These are phyloP conservation scores for Raffaelea arxii DNA, from an alignment of 2,329 filamentous ascomycete genomes.

Conservation along the genomic window DNA sequence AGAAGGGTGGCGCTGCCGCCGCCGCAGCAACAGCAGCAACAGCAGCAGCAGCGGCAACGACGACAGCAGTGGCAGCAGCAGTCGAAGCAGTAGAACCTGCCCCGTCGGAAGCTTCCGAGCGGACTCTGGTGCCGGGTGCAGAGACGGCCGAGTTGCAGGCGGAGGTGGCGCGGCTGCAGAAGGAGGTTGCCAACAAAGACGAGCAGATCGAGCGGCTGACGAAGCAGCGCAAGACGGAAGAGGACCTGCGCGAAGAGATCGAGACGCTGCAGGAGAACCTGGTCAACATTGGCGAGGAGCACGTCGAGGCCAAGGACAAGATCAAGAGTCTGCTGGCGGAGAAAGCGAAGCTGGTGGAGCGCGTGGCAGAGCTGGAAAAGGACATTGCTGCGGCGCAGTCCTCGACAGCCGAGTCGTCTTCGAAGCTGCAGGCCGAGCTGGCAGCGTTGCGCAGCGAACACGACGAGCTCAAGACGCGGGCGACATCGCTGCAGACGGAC, in stretches of 20 bases:
- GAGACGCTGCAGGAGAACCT: slow-evolving; percentile 75
- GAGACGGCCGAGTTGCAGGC: slow-evolving; percentile 29
- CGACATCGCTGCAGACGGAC: slow-evolving; percentile 66
- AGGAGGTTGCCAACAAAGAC: slow-evolving; percentile 55
- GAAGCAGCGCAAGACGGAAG: slow-evolving; percentile 63
- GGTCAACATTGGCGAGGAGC: slow-evolving; percentile 68
- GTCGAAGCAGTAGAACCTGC: slow-evolving; percentile 21
- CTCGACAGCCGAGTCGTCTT: slow-evolving; percentile 28
- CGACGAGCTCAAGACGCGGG: slow-evolving; percentile 61
- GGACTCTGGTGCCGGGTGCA: slow-evolving; percentile 14
- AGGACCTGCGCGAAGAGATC: slow-evolving; percentile 75
- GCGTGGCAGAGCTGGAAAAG: slow-evolving; percentile 59
- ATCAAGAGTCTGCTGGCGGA: slow-evolving; percentile 61
- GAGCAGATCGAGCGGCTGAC: slow-evolving; percentile 62
- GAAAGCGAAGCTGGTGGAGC: slow-evolving; percentile 54
- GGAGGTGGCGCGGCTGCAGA: slow-evolving; percentile 40
- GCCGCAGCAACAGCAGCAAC: slow-evolving; percentile 23
- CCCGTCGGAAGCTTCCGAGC: slow-evolving; percentile 15
- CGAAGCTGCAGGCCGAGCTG: slow-evolving; percentile 53
- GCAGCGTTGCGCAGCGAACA: slow-evolving; percentile 42
- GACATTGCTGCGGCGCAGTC: slow-evolving; percentile 41
- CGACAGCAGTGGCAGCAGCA: slow-evolving; percentile 21
- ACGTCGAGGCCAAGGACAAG: slow-evolving; percentile 73
- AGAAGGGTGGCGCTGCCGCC: slow-evolving; percentile 47
- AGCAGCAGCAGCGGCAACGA: slow-evolving; percentile 14